These are phyloP conservation scores for Evernia prunastri DNA, from an alignment of 495 filamentous ascomycete genomes.

Conservation along the genomic window DNA sequence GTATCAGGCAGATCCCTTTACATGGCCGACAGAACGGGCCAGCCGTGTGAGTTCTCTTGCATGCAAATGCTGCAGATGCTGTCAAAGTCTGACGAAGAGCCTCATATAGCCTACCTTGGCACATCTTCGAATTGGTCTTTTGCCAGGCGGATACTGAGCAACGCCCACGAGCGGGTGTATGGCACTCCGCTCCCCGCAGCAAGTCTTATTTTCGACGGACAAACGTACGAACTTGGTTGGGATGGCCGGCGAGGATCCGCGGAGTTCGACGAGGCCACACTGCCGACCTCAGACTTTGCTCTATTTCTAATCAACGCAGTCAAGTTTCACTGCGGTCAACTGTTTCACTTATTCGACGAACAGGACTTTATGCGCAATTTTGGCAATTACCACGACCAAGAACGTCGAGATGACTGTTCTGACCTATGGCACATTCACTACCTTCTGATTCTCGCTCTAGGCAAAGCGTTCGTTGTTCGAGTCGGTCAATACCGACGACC, in stretches of 20 bases:
- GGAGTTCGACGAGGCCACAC: slow-evolving; percentile 27
- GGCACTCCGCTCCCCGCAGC: slow-evolving; percentile 33
- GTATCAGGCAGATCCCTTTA: slow-evolving; percentile 36
- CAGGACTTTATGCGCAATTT: slow-evolving; percentile 36
- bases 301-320: slow-evolving; percentile 28
- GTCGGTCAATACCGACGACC: slow-evolving; percentile 31
- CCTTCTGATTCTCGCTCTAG: slow-evolving; percentile 40
- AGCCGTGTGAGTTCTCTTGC: slow-evolving; percentile 27
- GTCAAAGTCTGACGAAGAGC: background rate
- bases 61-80: background rate
- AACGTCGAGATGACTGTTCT: slow-evolving; percentile 25
- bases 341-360: slow-evolving; percentile 44
- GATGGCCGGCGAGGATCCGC: slow-evolving; percentile 33
- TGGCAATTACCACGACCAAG: slow-evolving; percentile 34
- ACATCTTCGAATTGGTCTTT: slow-evolving; percentile 46
- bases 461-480: slow-evolving; percentile 39
- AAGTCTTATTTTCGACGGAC: slow-evolving; percentile 36
- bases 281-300: slow-evolving; percentile 38
- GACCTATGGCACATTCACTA: slow-evolving; percentile 42
- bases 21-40: slow-evolving; percentile 32
- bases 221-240: slow-evolving; percentile 39
- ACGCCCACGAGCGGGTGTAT: slow-evolving; percentile 37
- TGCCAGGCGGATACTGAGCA: slow-evolving; percentile 36
- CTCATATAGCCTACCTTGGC: slow-evolving; percentile 36
- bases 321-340: slow-evolving; percentile 39